Conservation (phyloP, 768 basidiomycete species). For the Plicaturopsis crispa region DNA sequence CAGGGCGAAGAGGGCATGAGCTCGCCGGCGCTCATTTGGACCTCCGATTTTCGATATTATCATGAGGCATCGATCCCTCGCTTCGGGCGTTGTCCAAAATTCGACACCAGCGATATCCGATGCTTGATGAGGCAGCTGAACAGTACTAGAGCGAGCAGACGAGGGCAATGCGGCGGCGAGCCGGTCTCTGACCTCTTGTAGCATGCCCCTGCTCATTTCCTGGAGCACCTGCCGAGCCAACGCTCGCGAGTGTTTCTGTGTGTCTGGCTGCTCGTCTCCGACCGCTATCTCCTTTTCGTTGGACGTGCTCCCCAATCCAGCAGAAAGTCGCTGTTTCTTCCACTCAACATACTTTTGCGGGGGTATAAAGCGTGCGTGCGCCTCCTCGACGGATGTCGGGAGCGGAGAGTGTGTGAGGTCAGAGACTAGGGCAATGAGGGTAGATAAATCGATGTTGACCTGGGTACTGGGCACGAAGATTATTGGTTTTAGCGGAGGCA, state of each 20-base stretch:
- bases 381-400: constrained; percentile 48
- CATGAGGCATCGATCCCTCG: constrained; percentile 60
- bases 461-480: constrained; percentile 40
- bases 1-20: constrained; percentile 48
- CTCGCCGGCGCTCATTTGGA: constrained; percentile 53
- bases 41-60: constrained; percentile 83
- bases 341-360: constrained; percentile 50
- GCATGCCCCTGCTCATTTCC: constrained; percentile 58
- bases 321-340: constrained; percentile 30
- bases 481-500: constrained; percentile 4
- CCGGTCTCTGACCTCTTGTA: constrained; percentile 56
- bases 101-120: constrained; percentile 24
- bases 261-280: constrained; percentile 5
- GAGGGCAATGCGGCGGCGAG: constrained; percentile 18
- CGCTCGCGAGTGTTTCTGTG: constrained; percentile 53
- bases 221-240: constrained; percentile 66
- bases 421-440: constrained; percentile 77
- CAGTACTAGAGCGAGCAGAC: neutral
- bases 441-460: constrained; percentile 79
- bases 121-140: neutral
- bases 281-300: constrained; percentile 10
- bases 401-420: constrained; percentile 72
- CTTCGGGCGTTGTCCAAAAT: constrained; percentile 82
- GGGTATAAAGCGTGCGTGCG: constrained; percentile 57
- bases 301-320: constrained; percentile 5